Evolutionary conservation across 2,329 filamentous ascomycete genomes (phyloP).

Genomic region (Hortaea werneckii): DNA sequence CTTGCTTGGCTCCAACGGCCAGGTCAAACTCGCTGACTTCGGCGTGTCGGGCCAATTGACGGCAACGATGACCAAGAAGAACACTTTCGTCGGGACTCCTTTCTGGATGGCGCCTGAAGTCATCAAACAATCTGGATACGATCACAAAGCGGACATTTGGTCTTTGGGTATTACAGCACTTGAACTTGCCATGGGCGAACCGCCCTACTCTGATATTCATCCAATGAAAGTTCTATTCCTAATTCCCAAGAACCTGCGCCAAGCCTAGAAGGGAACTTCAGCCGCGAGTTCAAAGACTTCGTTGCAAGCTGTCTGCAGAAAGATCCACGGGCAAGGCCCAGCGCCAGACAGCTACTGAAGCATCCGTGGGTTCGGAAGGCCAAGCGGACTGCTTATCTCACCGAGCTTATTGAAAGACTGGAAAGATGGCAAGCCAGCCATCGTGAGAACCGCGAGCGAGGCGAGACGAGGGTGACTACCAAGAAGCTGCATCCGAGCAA

Average conservation of each 20-base stretch:
- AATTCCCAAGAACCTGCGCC: constrained; percentile 89
- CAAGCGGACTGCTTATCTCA: constrained; percentile 93
- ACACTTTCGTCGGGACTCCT: constrained; percentile 94
- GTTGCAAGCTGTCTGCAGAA: constrained; percentile 64
- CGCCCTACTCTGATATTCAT: constrained; percentile 91
- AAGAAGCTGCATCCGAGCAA: constrained; percentile 32
- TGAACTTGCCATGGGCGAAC: constrained; percentile 83
- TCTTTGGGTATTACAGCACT: constrained; percentile 90
- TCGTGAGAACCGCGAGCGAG: constrained; percentile 56
- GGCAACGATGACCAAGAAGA: constrained; percentile 99
- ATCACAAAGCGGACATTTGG: constrained; percentile 97
- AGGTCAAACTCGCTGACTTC: constrained; percentile 96
- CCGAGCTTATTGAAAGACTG: constrained; percentile 86
- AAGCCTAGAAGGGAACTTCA: constrained; percentile 47
- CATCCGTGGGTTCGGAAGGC: constrained; percentile 85
- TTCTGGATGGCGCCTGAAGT: constrained; percentile 99
- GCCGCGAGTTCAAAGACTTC: constrained; percentile 41
- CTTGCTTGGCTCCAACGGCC: constrained; percentile 75
- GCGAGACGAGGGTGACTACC: constrained; percentile 42
- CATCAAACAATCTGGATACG: constrained; percentile 96
- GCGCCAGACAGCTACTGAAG: constrained; percentile 74
- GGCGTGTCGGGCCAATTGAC: constrained; percentile 93
- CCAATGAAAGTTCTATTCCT: constrained; percentile 97
- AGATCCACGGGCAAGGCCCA: constrained; percentile 80
- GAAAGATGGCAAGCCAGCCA: constrained; percentile 77